Conservation (phyloP, 176 grass and related monocot genomes). For the Musa schizocarpa region DNA sequence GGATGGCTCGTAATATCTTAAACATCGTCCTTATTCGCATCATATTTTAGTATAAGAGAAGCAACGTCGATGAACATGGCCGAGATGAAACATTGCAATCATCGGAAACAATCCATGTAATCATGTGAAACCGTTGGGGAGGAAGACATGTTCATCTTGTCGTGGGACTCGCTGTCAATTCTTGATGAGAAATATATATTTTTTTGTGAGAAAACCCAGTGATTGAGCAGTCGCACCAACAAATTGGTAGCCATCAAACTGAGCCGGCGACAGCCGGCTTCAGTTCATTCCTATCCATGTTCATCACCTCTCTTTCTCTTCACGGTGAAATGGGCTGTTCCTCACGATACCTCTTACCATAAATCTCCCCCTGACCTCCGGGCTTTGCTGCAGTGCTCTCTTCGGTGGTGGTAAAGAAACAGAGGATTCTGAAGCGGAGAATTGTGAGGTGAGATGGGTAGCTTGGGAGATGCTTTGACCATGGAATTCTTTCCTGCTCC, state of each 20-base stretch:
- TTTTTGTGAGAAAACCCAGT: not conserved
- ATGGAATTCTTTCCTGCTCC: constrained; percentile 45
- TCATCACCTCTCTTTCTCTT: constrained; percentile 7
- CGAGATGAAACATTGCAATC: no score
- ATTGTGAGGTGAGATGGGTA: constrained; percentile 35
- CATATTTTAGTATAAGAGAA: no score
- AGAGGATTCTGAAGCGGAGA: not conserved
- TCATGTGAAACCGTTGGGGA: not conserved
- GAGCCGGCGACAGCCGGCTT: not conserved
- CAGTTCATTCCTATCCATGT: not conserved
- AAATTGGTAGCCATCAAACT: constrained; percentile 10
- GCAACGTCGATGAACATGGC: no score
- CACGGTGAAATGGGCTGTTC: not conserved
- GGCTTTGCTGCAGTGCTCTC: not conserved
- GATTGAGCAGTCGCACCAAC: not conserved
- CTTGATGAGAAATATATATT: not conserved
- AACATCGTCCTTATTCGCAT: no score
- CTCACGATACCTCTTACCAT: not conserved
- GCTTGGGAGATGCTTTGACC: constrained; percentile 53
- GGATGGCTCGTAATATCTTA: no score
- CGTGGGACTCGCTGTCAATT: not conserved
- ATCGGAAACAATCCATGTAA: not conserved
- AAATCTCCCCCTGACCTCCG: constrained; percentile 1
- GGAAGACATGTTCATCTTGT: not conserved
- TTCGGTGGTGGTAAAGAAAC: not conserved